A percentile compares a stretch with the other conserved stretches of the same genome.
phyloP scores from a whole-genome alignment of 768 basidiomycete species.

The Suillus occidentalis region DNA sequence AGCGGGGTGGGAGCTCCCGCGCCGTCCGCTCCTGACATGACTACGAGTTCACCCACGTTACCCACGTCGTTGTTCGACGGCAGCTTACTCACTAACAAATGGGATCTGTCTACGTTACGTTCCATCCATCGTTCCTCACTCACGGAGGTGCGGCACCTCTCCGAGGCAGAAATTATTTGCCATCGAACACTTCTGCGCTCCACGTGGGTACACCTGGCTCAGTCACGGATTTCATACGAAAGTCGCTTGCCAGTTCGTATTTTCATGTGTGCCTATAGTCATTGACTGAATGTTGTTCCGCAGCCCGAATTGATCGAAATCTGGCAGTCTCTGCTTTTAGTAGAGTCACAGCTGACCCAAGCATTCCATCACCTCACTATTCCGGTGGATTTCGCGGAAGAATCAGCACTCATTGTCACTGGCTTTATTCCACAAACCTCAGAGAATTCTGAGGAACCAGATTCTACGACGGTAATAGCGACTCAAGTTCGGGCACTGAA shows the following conservation, averaged over 20 bases:
- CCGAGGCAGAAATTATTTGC: constrained; percentile 37
- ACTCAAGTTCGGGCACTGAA: constrained; percentile 40
- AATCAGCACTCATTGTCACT: constrained; percentile 35
- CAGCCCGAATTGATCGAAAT: constrained; percentile 42
- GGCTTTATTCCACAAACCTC: constrained; percentile 32
- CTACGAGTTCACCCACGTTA: constrained; percentile 9
- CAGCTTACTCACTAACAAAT: constrained; percentile 32
- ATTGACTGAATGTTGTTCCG: constrained; percentile 8
- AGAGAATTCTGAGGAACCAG: background rate
- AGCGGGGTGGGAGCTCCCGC: constrained; percentile 19
- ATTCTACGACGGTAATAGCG: constrained; percentile 17
- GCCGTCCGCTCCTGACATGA: background rate
- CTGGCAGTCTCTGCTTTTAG: constrained; percentile 62
- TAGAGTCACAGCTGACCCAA: constrained; percentile 44
- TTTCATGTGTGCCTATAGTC: background rate
- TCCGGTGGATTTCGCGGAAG: constrained; percentile 33
- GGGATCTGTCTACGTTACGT: constrained; percentile 23
- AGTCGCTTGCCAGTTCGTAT: constrained; percentile 27
- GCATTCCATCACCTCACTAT: constrained; percentile 37
- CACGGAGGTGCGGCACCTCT: constrained; percentile 32
- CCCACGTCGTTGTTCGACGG: constrained; percentile 46
- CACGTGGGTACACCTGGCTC: constrained; percentile 37
- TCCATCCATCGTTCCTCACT: constrained; percentile 25
- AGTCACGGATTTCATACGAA: constrained; percentile 13
- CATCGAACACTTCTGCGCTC: constrained; percentile 34